Conservation (phyloP, 177 flowering plant species). For the Vitis hybrid region DNA sequence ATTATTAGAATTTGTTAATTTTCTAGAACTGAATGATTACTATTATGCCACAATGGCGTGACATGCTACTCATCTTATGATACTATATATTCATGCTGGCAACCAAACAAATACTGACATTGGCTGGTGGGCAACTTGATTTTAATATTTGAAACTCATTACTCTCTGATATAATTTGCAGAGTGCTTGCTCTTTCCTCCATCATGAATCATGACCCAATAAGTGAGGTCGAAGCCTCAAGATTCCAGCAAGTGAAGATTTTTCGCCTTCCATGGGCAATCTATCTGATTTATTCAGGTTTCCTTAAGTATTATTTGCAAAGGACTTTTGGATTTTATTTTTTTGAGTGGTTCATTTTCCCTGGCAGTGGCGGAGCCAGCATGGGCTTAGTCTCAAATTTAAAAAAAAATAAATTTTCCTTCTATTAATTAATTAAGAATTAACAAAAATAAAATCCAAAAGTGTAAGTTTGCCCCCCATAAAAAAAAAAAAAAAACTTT, state of each 20-base stretch:
- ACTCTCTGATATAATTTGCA: conserved; percentile 47
- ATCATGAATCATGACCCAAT: conserved; percentile 45
- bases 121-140: conserved; percentile 13
- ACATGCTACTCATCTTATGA: neutral
- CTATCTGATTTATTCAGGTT: conserved; percentile 33
- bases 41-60: neutral
- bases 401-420: no score
- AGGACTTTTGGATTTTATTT: conserved; percentile 3
- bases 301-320: conserved; percentile 14
- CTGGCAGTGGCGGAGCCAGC: neutral
- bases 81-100: neutral
- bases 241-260: conserved; percentile 31
- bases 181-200: conserved; percentile 43
- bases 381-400: no score
- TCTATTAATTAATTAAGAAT: no score
- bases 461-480: no score
- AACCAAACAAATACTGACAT: conserved; percentile 13
- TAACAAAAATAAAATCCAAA: no score
- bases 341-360: conserved; percentile 20
- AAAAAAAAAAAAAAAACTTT: no score
- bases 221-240: conserved; percentile 39
- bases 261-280: conserved; percentile 30
- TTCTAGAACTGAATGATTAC: neutral
- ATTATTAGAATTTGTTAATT: neutral
- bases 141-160: conserved; percentile 24